Evolutionary conservation across 306 rosid species (phyloP).

Genomic region (Purshia tridentata): DNA sequence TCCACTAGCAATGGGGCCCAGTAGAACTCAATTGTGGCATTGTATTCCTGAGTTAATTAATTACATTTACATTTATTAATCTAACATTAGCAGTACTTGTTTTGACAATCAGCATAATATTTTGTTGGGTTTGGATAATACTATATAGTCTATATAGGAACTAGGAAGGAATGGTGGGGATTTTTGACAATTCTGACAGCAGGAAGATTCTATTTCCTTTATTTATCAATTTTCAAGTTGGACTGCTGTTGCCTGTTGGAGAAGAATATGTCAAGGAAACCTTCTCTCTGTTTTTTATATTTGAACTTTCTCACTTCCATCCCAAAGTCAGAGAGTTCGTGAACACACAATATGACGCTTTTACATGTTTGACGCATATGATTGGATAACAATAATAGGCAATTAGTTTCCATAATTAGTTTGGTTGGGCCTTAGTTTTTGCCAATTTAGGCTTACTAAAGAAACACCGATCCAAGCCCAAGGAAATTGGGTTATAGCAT

Average conservation of each 20-base stretch:
- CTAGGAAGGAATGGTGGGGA: background rate
- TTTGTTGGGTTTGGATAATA: too few species aligned
- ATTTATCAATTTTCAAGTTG: background rate
- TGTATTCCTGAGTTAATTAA: constrained; percentile 54
- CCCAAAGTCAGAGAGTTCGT: too few species aligned
- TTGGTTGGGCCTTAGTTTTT: background rate
- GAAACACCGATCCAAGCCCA: background rate
- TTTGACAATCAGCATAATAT: background rate
- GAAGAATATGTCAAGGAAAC: background rate
- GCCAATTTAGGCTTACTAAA: background rate
- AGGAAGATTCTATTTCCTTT: background rate
- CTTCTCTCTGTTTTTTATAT: too few species aligned
- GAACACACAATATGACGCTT: too few species aligned
- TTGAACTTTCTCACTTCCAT: too few species aligned
- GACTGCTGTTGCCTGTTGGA: background rate
- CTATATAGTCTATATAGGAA: too few species aligned
- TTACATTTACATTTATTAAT: too few species aligned
- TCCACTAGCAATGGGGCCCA: constrained; percentile 88
- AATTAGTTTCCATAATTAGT: background rate
- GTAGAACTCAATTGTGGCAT: constrained; percentile 69
- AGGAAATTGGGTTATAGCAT: background rate
- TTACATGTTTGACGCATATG: too few species aligned
- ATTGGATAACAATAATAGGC: too few species aligned
- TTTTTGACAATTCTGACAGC: background rate
- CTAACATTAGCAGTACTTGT: background rate